Evolutionary conservation across 176 grass and related monocot genomes (phyloP).

Genomic region (Poa annua): DNA sequence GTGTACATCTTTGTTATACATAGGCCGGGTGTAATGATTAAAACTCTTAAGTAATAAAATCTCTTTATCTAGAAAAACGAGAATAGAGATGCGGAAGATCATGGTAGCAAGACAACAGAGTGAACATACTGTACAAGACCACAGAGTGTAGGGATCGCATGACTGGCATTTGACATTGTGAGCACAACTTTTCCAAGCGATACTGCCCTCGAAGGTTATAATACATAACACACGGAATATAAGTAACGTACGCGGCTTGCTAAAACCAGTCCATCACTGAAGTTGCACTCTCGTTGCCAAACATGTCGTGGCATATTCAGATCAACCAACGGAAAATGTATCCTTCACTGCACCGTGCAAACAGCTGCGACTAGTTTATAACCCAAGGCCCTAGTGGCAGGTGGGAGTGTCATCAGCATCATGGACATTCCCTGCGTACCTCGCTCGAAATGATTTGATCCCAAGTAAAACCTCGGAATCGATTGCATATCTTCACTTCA

Average conservation of each 20-base stretch:
- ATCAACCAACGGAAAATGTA: neutral
- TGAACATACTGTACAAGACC: neutral
- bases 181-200: too few species aligned
- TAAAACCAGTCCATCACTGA: too few species aligned
- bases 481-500: conserved; percentile 43
- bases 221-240: too few species aligned
- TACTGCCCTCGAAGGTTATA: too few species aligned
- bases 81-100: too few species aligned
- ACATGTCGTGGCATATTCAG: neutral
- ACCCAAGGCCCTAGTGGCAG: conserved; percentile 14
- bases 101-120: neutral
- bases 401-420: neutral
- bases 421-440: conserved; percentile 17
- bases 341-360: neutral
- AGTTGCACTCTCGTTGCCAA: neutral
- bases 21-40: too few species aligned
- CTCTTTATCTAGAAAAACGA: too few species aligned
- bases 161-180: neutral
- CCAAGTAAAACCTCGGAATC: conserved; percentile 30
- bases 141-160: neutral
- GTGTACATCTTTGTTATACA: too few species aligned
- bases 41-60: too few species aligned
- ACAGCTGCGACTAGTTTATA: neutral
- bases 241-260: too few species aligned
- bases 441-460: conserved; percentile 34